Conservation (phyloP, 2,329 filamentous ascomycete genomes). For the Hypocreales sp. region DNA sequence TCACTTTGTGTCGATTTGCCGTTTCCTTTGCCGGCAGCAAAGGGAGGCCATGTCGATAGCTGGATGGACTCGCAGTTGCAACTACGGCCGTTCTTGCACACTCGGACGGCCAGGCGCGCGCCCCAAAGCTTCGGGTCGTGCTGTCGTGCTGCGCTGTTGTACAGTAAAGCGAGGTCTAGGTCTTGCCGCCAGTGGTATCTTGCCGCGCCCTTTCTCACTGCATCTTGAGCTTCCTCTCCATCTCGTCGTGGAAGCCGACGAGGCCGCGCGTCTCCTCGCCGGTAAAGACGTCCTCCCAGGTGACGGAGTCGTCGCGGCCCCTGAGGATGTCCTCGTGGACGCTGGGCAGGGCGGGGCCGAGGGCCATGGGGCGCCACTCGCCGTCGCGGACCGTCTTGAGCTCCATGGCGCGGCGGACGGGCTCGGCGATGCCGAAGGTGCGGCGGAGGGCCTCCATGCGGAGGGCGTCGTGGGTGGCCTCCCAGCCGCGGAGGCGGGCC, state of each 20-base stretch:
- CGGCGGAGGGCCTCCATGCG: constrained; percentile 82
- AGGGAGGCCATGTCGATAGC: constrained; percentile 7
- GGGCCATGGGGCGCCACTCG: constrained; percentile 61
- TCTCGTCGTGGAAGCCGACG: constrained; percentile 74
- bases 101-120: not conserved
- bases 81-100: not conserved
- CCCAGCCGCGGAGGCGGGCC: constrained; percentile 77
- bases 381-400: constrained; percentile 71
- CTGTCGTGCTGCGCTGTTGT: too few species aligned
- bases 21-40: too few species aligned
- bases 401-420: constrained; percentile 87
- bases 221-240: constrained; percentile 85
- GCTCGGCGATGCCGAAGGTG: constrained; percentile 84
- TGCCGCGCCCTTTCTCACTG: too few species aligned
- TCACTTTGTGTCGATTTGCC: too few species aligned
- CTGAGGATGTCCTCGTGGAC: constrained; percentile 83
- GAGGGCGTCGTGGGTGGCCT: constrained; percentile 69
- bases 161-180: too few species aligned
- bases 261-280: constrained; percentile 59
- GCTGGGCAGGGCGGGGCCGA: constrained; percentile 43
- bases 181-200: too few species aligned
- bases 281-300: constrained; percentile 88
- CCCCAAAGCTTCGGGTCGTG: too few species aligned
- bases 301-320: constrained; percentile 61
- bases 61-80: constrained; percentile 11